These are phyloP conservation scores for Tolypocladium sp. DNA, from an alignment of 2,329 filamentous ascomycete genomes.

Conservation along the genomic window DNA sequence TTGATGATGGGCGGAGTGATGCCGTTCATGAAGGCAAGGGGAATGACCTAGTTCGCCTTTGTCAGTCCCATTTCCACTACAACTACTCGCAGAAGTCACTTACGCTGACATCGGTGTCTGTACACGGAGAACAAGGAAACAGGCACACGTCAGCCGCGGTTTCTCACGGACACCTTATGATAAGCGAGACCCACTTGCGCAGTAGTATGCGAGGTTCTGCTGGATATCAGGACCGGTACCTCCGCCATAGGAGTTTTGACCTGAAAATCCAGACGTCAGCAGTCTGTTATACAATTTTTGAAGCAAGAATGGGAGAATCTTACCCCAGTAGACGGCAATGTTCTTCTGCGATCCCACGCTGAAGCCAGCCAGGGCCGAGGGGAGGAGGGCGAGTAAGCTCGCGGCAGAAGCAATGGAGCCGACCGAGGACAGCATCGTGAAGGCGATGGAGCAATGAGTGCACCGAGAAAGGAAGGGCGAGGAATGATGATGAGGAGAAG, in stretches of 20 bases:
- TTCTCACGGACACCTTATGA: not conserved
- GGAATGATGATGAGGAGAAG: not conserved
- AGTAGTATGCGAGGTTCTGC: constrained; percentile 48
- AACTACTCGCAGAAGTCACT: constrained; percentile 6
- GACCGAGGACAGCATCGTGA: constrained; percentile 5
- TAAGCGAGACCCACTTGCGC: constrained; percentile 44
- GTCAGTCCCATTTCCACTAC: not conserved
- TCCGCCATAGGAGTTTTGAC: constrained; percentile 51
- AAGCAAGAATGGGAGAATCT: constrained; percentile 2
- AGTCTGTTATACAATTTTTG: not conserved
- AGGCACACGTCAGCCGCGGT: constrained; percentile 4
- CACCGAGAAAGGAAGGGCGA: not conserved
- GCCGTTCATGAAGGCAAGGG: constrained; percentile 52
- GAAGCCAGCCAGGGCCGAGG: constrained; percentile 30
- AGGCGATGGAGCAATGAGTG: not conserved
- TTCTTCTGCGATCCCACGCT: constrained; percentile 37
- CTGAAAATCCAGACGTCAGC: constrained; percentile 10
- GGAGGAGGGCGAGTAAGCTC: constrained; percentile 13
- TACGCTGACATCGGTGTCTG: constrained; percentile 37
- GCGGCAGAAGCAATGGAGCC: constrained; percentile 7
- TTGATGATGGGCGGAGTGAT: constrained; percentile 51
- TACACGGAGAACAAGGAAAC: not conserved
- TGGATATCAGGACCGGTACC: constrained; percentile 36
- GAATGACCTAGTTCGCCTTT: constrained; percentile 36
- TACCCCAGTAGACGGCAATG: constrained; percentile 60